These are phyloP conservation scores for Aspergillus ellipticus DNA, from an alignment of 495 filamentous ascomycete species.

Conservation along the genomic window DNA sequence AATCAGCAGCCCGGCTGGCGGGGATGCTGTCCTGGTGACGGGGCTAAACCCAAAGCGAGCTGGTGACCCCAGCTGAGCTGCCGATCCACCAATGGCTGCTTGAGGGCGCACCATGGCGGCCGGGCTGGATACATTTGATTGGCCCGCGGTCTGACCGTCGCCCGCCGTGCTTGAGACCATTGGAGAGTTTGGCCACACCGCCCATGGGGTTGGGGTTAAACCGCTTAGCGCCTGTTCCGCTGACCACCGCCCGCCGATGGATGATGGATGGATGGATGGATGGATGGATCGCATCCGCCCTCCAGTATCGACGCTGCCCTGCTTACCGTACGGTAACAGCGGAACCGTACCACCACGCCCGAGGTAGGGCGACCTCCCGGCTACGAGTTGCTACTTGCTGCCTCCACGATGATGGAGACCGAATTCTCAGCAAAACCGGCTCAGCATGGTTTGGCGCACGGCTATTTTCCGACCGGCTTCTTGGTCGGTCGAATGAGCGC, in stretches of 20 bases:
- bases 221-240: slow-evolving; percentile 18
- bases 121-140: slow-evolving; percentile 19
- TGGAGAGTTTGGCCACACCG: slow-evolving; percentile 18
- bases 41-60: slow-evolving; percentile 18
- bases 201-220: slow-evolving; percentile 7
- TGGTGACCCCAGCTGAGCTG: slow-evolving; percentile 6
- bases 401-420: too few species aligned
- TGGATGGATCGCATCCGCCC: too few species aligned
- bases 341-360: neutral
- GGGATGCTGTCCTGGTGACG: slow-evolving; percentile 5
- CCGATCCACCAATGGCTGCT: slow-evolving; percentile 9
- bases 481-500: neutral
- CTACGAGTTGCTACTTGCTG: neutral
- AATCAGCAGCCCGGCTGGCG: slow-evolving; percentile 3
- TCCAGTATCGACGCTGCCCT: too few species aligned
- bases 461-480: neutral
- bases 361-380: neutral
- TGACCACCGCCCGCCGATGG: too few species aligned
- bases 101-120: neutral
- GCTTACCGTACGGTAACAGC: neutral
- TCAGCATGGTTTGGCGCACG: neutral
- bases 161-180: slow-evolving; percentile 11
- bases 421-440: neutral
- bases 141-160: neutral
- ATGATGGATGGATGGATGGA: too few species aligned